A percentile compares a stretch with the other conserved stretches of the same genome.
These are phyloP conservation scores for Allantophomopsis cytisporea DNA, from an alignment of 2,329 filamentous ascomycete species.

Conservation along the genomic window DNA sequence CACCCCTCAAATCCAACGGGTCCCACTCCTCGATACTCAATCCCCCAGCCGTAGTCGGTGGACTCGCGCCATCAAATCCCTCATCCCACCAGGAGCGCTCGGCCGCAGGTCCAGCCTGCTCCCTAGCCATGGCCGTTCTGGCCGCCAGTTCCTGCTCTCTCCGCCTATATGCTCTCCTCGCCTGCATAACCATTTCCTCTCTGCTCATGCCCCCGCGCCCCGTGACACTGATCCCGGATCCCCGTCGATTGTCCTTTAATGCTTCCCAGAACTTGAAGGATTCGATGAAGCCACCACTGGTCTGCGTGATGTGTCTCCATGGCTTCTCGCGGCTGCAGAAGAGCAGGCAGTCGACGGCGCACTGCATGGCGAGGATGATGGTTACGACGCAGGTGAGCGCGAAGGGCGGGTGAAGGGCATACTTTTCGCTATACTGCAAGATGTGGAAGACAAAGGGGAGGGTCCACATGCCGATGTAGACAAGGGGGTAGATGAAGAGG, in stretches of 20 bases:
- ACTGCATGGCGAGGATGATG: constrained; percentile 49
- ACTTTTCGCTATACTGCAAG: constrained; percentile 39
- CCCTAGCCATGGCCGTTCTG: constrained; percentile 11
- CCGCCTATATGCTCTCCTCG: constrained; percentile 30
- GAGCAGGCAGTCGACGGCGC: constrained; percentile 51
- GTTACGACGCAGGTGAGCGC: constrained; percentile 39
- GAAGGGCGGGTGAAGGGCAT: constrained; percentile 36
- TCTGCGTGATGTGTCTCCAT: constrained; percentile 42
- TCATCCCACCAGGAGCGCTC: not conserved
- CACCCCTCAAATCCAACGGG: too few relatives aligned
- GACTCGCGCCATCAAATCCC: not conserved
- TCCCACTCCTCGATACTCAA: too few relatives aligned
- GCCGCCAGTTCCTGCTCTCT: constrained; percentile 31
- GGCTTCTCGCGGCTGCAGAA: constrained; percentile 60
- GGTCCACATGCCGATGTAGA: constrained; percentile 62
- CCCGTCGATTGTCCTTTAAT: constrained; percentile 2
- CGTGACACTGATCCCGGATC: constrained; percentile 7
- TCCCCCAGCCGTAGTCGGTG: too few relatives aligned
- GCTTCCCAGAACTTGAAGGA: constrained; percentile 19
- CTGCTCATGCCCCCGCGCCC: constrained; percentile 28
- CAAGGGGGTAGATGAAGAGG: constrained; percentile 62
- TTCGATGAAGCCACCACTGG: constrained; percentile 20
- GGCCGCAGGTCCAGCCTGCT: not conserved
- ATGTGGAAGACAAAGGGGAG: constrained; percentile 56
- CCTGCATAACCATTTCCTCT: constrained; percentile 38